Base-by-base conservation (phyloP, 1,139 yeast genomes). In the Yamadazyma diddensiae region DNA sequence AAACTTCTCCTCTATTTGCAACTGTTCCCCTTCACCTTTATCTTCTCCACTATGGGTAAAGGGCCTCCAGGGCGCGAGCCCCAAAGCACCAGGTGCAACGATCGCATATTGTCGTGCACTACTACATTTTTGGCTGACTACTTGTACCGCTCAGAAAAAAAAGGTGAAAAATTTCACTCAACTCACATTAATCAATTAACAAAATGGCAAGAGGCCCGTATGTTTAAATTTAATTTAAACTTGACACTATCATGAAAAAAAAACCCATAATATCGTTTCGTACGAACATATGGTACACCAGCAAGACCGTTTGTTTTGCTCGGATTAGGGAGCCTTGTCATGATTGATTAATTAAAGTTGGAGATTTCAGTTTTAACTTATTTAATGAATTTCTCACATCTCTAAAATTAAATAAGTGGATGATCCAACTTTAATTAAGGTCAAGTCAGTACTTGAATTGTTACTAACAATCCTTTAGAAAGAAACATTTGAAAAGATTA, bases 151-250 rank as follows among this genome's bases (percentile, higher is more conserved):
- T 24, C 11, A 10, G 6, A 15, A 13, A n/a, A 21, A 5, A 5
- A 6, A 7, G 11, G 16, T 6, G 28, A 18, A 21, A 26, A 30
- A 23, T 28, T 24, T 24, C 11, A 12, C 24, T 23, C 22, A 27
- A 23, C 22, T 26, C 18, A 18, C 32, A 27, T 25, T 28, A 34
- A 29, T 31, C 34, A 30, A 35, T 37, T 34, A 34, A 31, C 34
- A 81, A 74, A 73, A 84, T 84, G 94, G 94, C 88, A 77, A 82
- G 94, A 83, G 94, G 94, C 83, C 94, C 92, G 84, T 79, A 78
- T 71, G 86, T 79, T 61, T 38, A 35, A 45, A 35, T 29, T 19
- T 13, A 6, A 18, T 28, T 33, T 30, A 17, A 29, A 28, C 37
- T 28, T 22, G 36, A 20, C 30, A 11, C 21, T 7, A 20, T 31